Base-by-base conservation (phyloP, 495 filamentous ascomycete genomes). In the Penicillium paradoxum region DNA sequence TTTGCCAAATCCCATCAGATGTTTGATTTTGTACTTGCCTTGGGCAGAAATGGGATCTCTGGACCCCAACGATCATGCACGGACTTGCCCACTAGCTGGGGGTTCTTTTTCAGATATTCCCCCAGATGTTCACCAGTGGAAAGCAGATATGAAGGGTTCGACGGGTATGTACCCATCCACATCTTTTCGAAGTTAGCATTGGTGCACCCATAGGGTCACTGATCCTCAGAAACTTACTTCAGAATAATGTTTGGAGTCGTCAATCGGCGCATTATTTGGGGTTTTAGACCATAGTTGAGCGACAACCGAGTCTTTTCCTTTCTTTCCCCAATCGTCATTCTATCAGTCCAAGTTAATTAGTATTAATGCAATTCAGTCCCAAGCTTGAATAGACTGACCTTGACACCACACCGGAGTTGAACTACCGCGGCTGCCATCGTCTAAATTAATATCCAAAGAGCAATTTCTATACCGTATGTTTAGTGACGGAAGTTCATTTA, bases 91-190 rank as follows among this genome's bases (percentile, higher is more conserved):
- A 93, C 75, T 4, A 90, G 73, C 27, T 87, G 73, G 22, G 80
- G 76, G 63, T 91, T 73, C 32, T 77, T 75, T 46, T 86, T 76
- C 21, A 92, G 70, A 19, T 88, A 77, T 8, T 86, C 80, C 38
- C 81, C 74, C 3, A 95, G 76, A 3, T 78, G 75, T 51, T 88
- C 80, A 8, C 82, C 84, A 0, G 79, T 85, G 2, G 73, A 66
- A 2, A 88, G 63, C 10, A 86, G 71, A 41, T 78, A 79, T 2
- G 85, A 84, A 0, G 86, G 87, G 33, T 83, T 82, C 17, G 79
- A 80, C 0, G 88, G 88, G 54, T 91, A 89, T 34, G 88, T 88
- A 3, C 88, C 87, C 73, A 91, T 84, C 89, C 88, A 91, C 76
- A 90, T 86, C 73, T 85, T 37, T 4, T 38, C 15, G 2, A 15